Percentiles rank a stretch among this genome's conserved stretches.
These are phyloP conservation scores for Phaffia tasmanica DNA, from an alignment of 768 basidiomycete genomes.

Conservation along the genomic window DNA sequence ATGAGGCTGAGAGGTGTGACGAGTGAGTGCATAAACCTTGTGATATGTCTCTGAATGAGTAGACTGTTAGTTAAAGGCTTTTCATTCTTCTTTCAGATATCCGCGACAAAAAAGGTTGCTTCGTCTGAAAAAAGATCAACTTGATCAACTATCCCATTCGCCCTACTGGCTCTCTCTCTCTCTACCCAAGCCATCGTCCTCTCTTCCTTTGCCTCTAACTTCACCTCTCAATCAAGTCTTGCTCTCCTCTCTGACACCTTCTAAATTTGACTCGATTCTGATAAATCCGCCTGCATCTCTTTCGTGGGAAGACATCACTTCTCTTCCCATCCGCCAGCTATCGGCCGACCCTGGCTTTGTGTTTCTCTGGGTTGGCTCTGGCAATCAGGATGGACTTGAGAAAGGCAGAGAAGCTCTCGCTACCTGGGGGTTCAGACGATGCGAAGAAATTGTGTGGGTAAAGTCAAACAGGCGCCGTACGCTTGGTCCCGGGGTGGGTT, in stretches of 20 bases:
- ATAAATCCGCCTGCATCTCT: constrained; percentile 33
- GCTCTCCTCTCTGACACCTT: constrained; percentile 42
- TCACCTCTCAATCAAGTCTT: too few species aligned
- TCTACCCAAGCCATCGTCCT: constrained; percentile 14
- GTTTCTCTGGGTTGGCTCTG: constrained; percentile 91
- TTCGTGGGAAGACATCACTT: constrained; percentile 71
- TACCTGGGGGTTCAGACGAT: constrained; percentile 71
- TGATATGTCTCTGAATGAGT: neutral
- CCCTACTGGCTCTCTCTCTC: constrained; percentile 57
- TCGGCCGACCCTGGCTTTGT: constrained; percentile 88
- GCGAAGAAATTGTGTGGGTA: constrained; percentile 98
- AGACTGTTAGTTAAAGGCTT: neutral
- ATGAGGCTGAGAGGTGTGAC: constrained; percentile 76
- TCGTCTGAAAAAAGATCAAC: constrained; percentile 66
- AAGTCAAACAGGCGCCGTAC: constrained; percentile 63
- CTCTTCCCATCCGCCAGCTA: constrained; percentile 66
- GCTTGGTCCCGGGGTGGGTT: constrained; percentile 38
- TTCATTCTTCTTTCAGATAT: constrained; percentile 51
- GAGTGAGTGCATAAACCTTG: constrained; percentile 53
- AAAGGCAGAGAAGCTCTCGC: constrained; percentile 78
- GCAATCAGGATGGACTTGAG: constrained; percentile 81
- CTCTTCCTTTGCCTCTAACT: constrained; percentile 38
- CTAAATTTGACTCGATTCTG: constrained; percentile 18
- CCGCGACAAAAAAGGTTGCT: constrained; percentile 84
- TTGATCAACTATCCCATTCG: constrained; percentile 56